Evolutionary conservation across 140 eudicot species (phyloP).

Genomic region (Erigeron philadelphicus): DNA sequence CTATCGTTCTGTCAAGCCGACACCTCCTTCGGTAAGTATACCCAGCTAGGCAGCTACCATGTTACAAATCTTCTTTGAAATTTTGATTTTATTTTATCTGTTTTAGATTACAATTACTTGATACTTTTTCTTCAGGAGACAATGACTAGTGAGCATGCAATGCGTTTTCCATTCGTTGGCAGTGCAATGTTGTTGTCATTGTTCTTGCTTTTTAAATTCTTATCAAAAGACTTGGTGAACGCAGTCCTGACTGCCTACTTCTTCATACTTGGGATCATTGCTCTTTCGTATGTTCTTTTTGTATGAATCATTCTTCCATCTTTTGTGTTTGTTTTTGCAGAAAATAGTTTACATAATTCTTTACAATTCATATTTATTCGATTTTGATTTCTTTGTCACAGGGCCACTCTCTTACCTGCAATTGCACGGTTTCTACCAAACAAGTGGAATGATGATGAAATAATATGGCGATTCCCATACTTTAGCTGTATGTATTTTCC

Average conservation of each 20-base stretch:
- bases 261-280: slow-evolving; percentile 79
- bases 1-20: slow-evolving; percentile 87
- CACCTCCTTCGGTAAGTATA: slow-evolving; percentile 80
- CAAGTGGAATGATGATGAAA: slow-evolving; percentile 74
- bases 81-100: neutral
- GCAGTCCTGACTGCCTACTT: slow-evolving; percentile 86
- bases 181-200: slow-evolving; percentile 89
- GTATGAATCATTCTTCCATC: slow-evolving; percentile 31
- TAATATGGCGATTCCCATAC: slow-evolving; percentile 68
- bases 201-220: slow-evolving; percentile 81
- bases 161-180: slow-evolving; percentile 95
- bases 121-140: slow-evolving; percentile 53
- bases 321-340: slow-evolving; percentile 13
- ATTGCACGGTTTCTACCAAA: slow-evolving; percentile 69
- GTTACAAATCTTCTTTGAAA: neutral
- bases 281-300: slow-evolving; percentile 80
- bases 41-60: neutral
- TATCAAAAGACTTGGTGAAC: slow-evolving; percentile 88
- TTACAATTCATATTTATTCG: neutral
- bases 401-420: slow-evolving; percentile 88
- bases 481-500: slow-evolving; percentile 47
- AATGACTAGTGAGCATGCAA: slow-evolving; percentile 88
- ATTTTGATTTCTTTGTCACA: slow-evolving; percentile 23
- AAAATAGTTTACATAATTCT: neutral
- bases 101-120: slow-evolving; percentile 8